These are phyloP conservation scores for Annona squamosa DNA, from an alignment of 164 flowering plant species.

Conservation along the genomic window DNA sequence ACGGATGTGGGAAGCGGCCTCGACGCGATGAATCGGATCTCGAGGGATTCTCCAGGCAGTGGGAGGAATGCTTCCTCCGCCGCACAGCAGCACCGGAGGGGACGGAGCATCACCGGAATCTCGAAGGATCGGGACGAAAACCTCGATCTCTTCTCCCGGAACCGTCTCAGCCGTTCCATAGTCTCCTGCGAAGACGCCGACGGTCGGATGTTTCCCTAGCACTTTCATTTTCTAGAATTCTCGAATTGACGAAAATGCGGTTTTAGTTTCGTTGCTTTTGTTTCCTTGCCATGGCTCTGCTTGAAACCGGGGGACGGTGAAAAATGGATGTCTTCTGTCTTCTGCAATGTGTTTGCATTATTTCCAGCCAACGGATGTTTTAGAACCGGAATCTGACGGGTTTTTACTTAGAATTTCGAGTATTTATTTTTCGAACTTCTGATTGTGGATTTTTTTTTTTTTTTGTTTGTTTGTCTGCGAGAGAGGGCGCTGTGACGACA, in stretches of 20 bases:
- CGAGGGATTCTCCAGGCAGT: constrained; percentile 32
- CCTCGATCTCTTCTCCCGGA: constrained; percentile 73
- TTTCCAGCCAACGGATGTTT: neutral
- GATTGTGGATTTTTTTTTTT: neutral
- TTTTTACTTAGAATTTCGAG: too few relatives aligned
- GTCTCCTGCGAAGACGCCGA: constrained; percentile 57
- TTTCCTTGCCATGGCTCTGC: neutral
- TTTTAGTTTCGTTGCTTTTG: neutral
- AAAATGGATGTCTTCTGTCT: neutral
- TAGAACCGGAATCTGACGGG: neutral
- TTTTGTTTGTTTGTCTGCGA: neutral
- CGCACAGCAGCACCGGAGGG: constrained; percentile 32
- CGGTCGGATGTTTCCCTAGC: constrained; percentile 26
- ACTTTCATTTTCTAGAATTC: neutral
- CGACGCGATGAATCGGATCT: constrained; percentile 34
- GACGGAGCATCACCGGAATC: constrained; percentile 32
- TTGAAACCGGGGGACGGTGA: neutral
- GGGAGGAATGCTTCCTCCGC: constrained; percentile 22
- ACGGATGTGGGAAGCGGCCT: neutral
- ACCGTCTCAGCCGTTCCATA: constrained; percentile 46
- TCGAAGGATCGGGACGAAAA: constrained; percentile 39
- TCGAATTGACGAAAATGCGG: neutral
- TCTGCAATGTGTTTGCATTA: neutral
- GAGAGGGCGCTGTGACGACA: neutral
- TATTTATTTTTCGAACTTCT: neutral